Base-by-base conservation (phyloP, 2,329 filamentous ascomycete genomes). In the Fusarium falciforme region DNA sequence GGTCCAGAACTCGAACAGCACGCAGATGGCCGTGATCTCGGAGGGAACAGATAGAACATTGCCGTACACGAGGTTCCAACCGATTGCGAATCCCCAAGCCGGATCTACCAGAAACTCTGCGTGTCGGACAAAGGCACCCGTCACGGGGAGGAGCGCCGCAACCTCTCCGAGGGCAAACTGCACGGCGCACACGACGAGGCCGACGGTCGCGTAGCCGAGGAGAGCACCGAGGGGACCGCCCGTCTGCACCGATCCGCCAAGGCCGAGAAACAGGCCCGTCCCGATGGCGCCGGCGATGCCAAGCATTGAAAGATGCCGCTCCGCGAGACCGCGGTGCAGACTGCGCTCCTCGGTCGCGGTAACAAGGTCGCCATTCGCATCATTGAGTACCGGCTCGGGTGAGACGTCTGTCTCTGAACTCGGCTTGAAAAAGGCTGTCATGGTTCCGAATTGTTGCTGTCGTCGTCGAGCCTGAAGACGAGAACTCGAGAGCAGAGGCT, bases 261-360 rank as follows among this genome's bases (percentile, higher is more conserved):
- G 71, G 17, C 76, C 76, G 16, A 78, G 74, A 31, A 78, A 78
- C 20, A 78, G 65, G 8, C 76, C 76, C 0, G 86, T 88, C 31
- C 86, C 86, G 71, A 89, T 88, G 38, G 87, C 86, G 9, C 87
- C 87, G 8, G 87, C 87, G 70, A 89, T 85, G 66, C 86, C 87
- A 68, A 89, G 87, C 61, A 89, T 81, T 74, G 88, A 87, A 66
- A 89, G 84, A 70, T 88, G 76, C 16, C 76, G 75, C 69, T 79
- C 77, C 3, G 69, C 67, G 14, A 79, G 67, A 17, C 77, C 77
- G 61, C 77, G 77, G 55, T 76, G 70, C 2, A 79, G 75, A 22
- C 62, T 71, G n/a, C 63, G 65, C 61, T 78, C 65, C 57, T 79
- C 77, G 3, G 70, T 70, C 12, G 59, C 67, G 20, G 77, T 79